A percentile compares a stretch with the other conserved stretches of the same genome.
phyloP scores from a whole-genome alignment of 2,329 filamentous ascomycete genomes.

The Fusarium sterilihyphosum region DNA sequence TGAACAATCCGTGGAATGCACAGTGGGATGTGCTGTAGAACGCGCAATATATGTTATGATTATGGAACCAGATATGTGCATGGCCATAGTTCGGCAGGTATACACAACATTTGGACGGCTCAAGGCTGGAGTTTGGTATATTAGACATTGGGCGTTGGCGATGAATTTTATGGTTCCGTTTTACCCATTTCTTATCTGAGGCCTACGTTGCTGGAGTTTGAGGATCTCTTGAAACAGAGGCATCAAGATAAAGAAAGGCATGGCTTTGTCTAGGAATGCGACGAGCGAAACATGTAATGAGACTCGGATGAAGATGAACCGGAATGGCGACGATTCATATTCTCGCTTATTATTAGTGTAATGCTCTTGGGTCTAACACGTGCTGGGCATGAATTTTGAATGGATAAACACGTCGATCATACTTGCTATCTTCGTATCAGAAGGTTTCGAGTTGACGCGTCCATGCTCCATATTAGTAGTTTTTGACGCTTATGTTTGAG shows the following conservation, averaged over 20 bases:
- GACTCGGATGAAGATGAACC: constrained; percentile 29
- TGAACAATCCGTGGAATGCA: constrained; percentile 63
- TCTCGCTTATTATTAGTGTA: not conserved
- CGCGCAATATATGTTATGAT: constrained; percentile 19
- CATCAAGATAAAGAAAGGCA: not conserved
- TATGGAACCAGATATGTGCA: constrained; percentile 16
- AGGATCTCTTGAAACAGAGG: constrained; percentile 10
- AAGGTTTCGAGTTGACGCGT: constrained; percentile 37
- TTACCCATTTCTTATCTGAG: not conserved
- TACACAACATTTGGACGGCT: constrained; percentile 6
- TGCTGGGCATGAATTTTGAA: constrained; percentile 11
- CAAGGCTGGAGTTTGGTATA: constrained; percentile 14
- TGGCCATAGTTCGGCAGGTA: constrained; percentile 10
- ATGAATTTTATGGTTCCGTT: constrained; percentile 16
- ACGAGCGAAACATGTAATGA: constrained; percentile 25
- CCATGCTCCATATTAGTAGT: constrained; percentile 16
- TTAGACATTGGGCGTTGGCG: constrained; percentile 24
- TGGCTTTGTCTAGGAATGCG: not conserved
- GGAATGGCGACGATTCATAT: constrained; percentile 15
- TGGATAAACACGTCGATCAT: constrained; percentile 25
- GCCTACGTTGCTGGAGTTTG: not conserved
- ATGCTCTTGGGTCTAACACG: constrained; percentile 3
- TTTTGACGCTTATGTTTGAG: constrained; percentile 26
- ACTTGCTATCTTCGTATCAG: constrained; percentile 8
- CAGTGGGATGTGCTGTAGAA: constrained; percentile 51